Evolutionary conservation across 352 stramenopile genomes (phyloP), one percentile per base, ranked within the genome.

Genomic region (Pythium angustatum): DNA sequence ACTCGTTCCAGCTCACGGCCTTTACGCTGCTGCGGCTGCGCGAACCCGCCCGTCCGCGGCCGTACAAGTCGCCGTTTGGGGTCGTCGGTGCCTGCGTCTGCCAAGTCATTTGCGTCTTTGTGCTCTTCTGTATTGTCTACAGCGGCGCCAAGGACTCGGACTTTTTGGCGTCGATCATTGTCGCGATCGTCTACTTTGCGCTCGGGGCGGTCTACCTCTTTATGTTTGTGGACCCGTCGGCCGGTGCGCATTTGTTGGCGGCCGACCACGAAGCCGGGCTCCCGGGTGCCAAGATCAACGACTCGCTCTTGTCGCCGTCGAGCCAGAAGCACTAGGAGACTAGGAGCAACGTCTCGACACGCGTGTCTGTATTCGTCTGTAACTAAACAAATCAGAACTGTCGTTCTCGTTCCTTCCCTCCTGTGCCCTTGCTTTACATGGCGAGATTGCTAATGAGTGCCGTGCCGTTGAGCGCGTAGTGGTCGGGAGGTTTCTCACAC

Each of bases 381-480:
- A 38, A 45, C 14, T 19, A 22, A 45, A 47, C 36, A 47, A 26
- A n/a, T n/a, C n/a, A n/a, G n/a, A n/a, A n/a, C n/a, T n/a, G n/a
- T n/a, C n/a, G n/a, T n/a, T n/a, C n/a, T n/a, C n/a, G n/a, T n/a
- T n/a, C n/a, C n/a, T n/a, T n/a, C n/a, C n/a, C n/a, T n/a, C n/a
- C n/a, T n/a, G n/a, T n/a, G n/a, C n/a, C n/a, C n/a, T n/a, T n/a
- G n/a, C n/a, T n/a, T n/a, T 58, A 71, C 64, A 81, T 75, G 69
- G 69, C 81, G 14, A 94, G 69, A 60, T 90, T 97, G 65, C 85
- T 96, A 15, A 98, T 75, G 15, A 93, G 69, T 8, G 93, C 93
- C 0, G 96, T 88, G 51, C 93, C 93, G 54, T 96, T 94, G 15
- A 97, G 78, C 9, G 97, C 77, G 79, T 96, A 98, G 58, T 91